These are phyloP conservation scores for Calocybe cyanea DNA, from an alignment of 768 basidiomycete genomes.

Conservation along the genomic window DNA sequence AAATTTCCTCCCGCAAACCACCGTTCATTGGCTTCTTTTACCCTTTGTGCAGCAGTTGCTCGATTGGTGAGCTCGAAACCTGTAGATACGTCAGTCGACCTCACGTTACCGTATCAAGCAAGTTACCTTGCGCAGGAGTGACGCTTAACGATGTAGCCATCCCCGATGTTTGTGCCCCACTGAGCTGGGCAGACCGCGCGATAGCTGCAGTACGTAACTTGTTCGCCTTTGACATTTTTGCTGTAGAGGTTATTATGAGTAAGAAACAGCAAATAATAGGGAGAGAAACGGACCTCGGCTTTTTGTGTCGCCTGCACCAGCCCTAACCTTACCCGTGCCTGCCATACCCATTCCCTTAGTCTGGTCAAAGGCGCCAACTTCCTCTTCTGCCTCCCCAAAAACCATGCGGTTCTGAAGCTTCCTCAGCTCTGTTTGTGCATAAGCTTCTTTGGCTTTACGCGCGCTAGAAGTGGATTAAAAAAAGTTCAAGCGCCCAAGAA, in stretches of 20 bases:
- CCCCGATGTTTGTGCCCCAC: conserved; percentile 58
- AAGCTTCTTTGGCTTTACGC: conserved; percentile 97
- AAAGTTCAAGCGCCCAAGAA: conserved; percentile 2
- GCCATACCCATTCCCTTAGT: conserved; percentile 98
- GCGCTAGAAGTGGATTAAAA: conserved; percentile 50
- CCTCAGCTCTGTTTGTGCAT: conserved; percentile 93
- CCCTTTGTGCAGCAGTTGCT: conserved; percentile 75
- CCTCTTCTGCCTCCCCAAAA: conserved; percentile 94
- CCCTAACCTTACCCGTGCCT: conserved; percentile 84
- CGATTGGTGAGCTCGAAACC: conserved; percentile 96
- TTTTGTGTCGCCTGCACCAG: conserved; percentile 82
- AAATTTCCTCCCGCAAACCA: conserved; percentile 92
- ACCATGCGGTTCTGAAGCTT: conserved; percentile 97
- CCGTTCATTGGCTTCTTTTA: conserved; percentile 93
- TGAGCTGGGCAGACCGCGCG: conserved; percentile 63
- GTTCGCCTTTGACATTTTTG: conserved; percentile 94
- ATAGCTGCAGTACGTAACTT: conserved; percentile 86
- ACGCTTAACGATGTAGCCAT: conserved; percentile 91
- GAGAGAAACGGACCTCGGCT: conserved; percentile 67
- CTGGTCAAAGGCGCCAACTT: conserved; percentile 94
- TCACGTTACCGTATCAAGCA: conserved; percentile 13
- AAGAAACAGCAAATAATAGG: not conserved
- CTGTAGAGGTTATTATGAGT: conserved; percentile 34
- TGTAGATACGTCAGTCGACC: conserved; percentile 21
- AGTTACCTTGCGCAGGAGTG: conserved; percentile 87